Conservation (phyloP, 163 green algal species). For the Scenedesmus sp. region DNA sequence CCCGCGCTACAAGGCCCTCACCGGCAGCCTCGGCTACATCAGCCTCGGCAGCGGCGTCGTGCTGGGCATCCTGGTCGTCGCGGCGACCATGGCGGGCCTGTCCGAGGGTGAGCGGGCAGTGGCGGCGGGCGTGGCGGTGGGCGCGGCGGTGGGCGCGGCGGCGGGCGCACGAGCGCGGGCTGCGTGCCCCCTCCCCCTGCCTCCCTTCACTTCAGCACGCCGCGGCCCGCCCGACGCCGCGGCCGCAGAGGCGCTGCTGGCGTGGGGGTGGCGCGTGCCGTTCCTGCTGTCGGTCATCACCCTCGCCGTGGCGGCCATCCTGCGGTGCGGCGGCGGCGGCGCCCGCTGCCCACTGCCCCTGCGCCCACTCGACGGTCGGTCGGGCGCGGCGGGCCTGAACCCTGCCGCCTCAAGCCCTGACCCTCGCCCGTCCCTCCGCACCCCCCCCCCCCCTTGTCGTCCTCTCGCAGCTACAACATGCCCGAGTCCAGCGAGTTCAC, state of each 20-base stretch:
- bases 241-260: conserved; percentile 32
- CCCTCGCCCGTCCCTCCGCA: no score
- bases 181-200: no score
- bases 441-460: no score
- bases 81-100: background rate
- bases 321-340: no score
- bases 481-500: conserved; percentile 37
- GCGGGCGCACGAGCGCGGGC: background rate
- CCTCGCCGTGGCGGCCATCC: background rate
- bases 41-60: conserved; percentile 26
- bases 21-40: conserved; percentile 41
- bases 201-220: no score
- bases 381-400: no score
- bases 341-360: no score
- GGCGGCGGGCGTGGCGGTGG: background rate
- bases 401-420: no score
- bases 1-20: conserved; percentile 37
- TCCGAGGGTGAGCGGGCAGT: conserved; percentile 1
- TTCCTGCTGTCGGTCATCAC: conserved; percentile 33
- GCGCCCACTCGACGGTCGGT: no score
- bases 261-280: conserved; percentile 43
- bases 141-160: background rate
- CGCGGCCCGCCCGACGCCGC: no score
- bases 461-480: conserved; percentile 46
- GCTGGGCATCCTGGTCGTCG: conserved; percentile 40